Evolutionary conservation across 2,329 filamentous ascomycete species (phyloP).

Genomic region (Shiraia bambusicola): DNA sequence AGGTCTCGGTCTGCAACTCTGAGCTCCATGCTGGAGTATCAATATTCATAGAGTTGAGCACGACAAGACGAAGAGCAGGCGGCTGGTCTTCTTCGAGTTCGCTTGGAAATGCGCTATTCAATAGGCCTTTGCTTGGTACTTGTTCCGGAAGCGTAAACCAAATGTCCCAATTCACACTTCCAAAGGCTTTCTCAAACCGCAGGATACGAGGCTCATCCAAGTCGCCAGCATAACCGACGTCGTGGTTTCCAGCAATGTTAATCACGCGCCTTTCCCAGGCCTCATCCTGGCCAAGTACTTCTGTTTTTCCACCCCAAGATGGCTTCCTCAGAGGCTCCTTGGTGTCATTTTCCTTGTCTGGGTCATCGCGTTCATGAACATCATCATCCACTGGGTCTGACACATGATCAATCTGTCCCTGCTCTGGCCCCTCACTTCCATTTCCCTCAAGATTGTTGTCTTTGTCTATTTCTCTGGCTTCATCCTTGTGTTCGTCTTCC

Average conservation of each 20-base stretch:
- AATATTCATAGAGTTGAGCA: conserved; percentile 91
- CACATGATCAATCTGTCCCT: background rate
- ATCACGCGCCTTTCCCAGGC: conserved; percentile 77
- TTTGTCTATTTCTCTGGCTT: background rate
- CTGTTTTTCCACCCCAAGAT: conserved; percentile 31
- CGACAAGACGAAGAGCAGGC: conserved; percentile 77
- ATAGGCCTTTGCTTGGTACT: conserved; percentile 1
- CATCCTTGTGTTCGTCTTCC: background rate
- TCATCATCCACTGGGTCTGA: conserved; percentile 24
- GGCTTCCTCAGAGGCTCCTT: conserved; percentile 13
- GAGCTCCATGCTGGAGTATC: conserved; percentile 74
- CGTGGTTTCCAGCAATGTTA: conserved; percentile 92
- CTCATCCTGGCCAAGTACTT: conserved; percentile 49
- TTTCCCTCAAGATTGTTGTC: too few species aligned
- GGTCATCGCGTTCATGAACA: conserved; percentile 14
- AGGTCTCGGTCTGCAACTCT: conserved; percentile 72
- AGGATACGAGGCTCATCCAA: conserved; percentile 72
- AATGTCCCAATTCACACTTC: conserved; percentile 87
- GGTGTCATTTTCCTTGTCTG: background rate
- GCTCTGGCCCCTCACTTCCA: background rate
- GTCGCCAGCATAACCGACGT: conserved; percentile 94
- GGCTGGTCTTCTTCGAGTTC: conserved; percentile 20
- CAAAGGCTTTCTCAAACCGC: conserved; percentile 83
- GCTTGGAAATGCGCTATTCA: background rate
- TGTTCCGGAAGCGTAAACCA: conserved; percentile 56